phyloP scores from a whole-genome alignment of 306 rosid species.

The Biancaea sappan region DNA sequence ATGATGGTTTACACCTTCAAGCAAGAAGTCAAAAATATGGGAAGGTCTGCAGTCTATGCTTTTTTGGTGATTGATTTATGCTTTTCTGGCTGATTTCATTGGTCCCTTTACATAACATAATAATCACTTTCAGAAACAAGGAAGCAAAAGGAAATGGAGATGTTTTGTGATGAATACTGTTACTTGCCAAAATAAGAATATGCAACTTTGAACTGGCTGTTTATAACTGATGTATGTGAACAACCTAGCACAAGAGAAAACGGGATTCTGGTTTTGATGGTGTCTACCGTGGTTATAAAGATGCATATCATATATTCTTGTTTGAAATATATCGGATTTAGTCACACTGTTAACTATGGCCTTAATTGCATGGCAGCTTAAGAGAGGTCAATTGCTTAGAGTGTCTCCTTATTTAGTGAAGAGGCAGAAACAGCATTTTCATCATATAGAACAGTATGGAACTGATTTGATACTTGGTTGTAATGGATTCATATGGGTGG shows the following conservation, averaged over 20 bases:
- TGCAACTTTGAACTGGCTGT: not conserved
- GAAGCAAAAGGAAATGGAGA: not conserved
- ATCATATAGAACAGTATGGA: conserved; percentile 73
- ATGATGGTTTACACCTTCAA: conserved; percentile 93
- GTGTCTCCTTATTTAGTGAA: conserved; percentile 80
- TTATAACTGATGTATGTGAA: conserved; percentile 8
- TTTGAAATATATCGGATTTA: not conserved
- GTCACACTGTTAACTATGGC: conserved; percentile 11
- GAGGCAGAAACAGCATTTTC: conserved; percentile 92
- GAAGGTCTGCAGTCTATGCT: conserved; percentile 57
- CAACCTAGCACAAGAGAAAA: conserved; percentile 1
- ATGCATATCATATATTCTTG: conserved; percentile 14
- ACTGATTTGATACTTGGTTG: conserved; percentile 83
- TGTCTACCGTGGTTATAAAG: not conserved
- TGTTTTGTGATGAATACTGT: not conserved
- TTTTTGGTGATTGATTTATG: not conserved
- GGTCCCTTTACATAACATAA: not conserved
- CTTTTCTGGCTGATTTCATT: not conserved
- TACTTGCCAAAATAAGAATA: conserved; percentile 15
- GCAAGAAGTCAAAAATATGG: conserved; percentile 96
- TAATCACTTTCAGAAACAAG: not conserved
- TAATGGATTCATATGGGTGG: conserved; percentile 89
- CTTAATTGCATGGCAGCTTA: conserved; percentile 56
- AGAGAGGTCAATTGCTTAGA: conserved; percentile 77
- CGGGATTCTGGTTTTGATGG: not conserved